Percentiles rank a stretch among this genome's conserved stretches.
These are phyloP conservation scores for Fraxinus quadrangulata DNA, from an alignment of 257 asterid genomes.

Conservation along the genomic window DNA sequence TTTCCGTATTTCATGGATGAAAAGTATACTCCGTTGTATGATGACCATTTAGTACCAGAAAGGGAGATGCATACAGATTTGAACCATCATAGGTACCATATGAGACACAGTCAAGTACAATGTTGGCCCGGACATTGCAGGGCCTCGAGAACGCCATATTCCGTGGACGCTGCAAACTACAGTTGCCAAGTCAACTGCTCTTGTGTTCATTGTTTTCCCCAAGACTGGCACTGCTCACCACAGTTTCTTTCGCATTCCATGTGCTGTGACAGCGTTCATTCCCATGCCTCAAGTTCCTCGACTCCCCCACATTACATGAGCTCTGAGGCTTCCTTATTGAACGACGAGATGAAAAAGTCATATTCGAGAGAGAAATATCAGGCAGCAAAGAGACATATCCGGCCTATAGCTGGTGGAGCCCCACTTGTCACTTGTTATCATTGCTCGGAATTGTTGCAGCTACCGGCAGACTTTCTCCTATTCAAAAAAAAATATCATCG, in stretches of 20 bases:
- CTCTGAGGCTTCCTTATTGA: constrained; percentile 46
- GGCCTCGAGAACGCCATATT: constrained; percentile 46
- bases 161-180: constrained; percentile 58
- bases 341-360: constrained; percentile 39
- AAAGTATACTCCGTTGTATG: constrained; percentile 28
- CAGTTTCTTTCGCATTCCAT: constrained; percentile 47
- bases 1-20: constrained; percentile 29
- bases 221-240: constrained; percentile 49
- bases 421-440: constrained; percentile 68
- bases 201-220: constrained; percentile 54
- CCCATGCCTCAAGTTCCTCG: constrained; percentile 37
- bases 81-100: constrained; percentile 32
- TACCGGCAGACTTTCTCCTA: constrained; percentile 77
- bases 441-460: constrained; percentile 64
- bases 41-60: constrained; percentile 34
- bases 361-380: constrained; percentile 47
- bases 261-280: constrained; percentile 27
- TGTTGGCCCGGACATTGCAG: constrained; percentile 34
- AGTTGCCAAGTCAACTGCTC: constrained; percentile 47
- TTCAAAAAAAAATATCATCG: constrained; percentile 56
- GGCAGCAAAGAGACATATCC: constrained; percentile 47
- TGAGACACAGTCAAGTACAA: constrained; percentile 23
- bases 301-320: constrained; percentile 56
- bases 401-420: constrained; percentile 80
- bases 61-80: constrained; percentile 40